Conservation (phyloP, 2,329 filamentous ascomycete species). For the Colletotrichum graminicola region DNA sequence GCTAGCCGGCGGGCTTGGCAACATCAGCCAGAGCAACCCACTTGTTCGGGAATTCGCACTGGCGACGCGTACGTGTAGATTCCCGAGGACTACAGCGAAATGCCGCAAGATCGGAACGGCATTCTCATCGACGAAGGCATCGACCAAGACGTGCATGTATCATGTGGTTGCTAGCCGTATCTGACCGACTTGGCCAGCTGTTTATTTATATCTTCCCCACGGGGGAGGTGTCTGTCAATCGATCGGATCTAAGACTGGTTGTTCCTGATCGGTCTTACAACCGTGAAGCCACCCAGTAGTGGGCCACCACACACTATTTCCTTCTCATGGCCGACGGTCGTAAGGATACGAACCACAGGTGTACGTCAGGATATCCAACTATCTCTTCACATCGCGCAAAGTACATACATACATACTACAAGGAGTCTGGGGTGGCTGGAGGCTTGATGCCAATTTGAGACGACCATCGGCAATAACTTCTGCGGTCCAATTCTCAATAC, state of each 20-base stretch:
- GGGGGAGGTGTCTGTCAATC: neutral
- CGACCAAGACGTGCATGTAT: conserved; percentile 64
- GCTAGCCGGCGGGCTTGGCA: conserved; percentile 56
- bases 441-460: conserved; percentile 66
- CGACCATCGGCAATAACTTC: conserved; percentile 71
- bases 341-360: conserved; percentile 63
- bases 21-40: conserved; percentile 61
- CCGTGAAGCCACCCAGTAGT: conserved; percentile 31
- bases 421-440: conserved; percentile 65
- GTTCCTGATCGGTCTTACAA: neutral
- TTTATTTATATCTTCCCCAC: neutral
- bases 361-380: conserved; percentile 53
- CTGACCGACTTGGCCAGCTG: neutral
- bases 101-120: conserved; percentile 9
- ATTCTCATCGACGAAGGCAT: neutral
- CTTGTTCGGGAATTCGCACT: conserved; percentile 65
- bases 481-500: conserved; percentile 66
- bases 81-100: conserved; percentile 4
- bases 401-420: conserved; percentile 47
- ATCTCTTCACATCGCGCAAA: conserved; percentile 44
- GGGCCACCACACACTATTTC: conserved; percentile 51
- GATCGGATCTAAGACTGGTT: neutral
- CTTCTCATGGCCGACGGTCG: conserved; percentile 65
- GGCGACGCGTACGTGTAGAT: conserved; percentile 59
- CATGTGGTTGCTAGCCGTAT: conserved; percentile 55